Conservation (phyloP, 2,329 filamentous ascomycete species). For the Lasiodiplodia theobromae region DNA sequence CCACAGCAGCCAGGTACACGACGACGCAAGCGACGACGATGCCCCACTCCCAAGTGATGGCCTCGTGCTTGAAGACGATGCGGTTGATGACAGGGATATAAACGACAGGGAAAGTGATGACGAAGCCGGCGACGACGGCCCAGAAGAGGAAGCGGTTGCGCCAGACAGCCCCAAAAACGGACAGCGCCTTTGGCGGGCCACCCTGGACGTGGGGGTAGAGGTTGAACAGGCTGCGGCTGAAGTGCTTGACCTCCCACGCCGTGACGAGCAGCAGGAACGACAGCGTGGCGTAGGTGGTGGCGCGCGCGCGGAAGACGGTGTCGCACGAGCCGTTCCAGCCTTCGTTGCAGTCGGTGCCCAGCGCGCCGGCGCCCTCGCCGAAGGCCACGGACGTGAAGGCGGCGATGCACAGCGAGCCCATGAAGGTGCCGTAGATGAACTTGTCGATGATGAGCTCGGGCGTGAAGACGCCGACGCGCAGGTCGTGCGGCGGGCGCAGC, state of each 20-base stretch:
- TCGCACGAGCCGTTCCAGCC: slow-evolving; percentile 51
- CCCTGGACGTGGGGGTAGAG: slow-evolving; percentile 48
- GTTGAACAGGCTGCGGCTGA: slow-evolving; percentile 53
- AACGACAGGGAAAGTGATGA: slow-evolving; percentile 53
- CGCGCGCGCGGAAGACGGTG: slow-evolving; percentile 53
- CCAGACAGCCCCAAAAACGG: slow-evolving; percentile 48
- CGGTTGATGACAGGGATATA: slow-evolving; percentile 56
- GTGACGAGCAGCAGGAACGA: slow-evolving; percentile 54
- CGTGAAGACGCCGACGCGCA: slow-evolving; percentile 54
- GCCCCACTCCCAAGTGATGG: slow-evolving; percentile 56
- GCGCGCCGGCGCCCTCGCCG: slow-evolving; percentile 50
- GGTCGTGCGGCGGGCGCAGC: slow-evolving; percentile 53
- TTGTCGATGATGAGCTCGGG: slow-evolving; percentile 56
- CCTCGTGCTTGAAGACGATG: slow-evolving; percentile 54
- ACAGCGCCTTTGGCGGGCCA: slow-evolving; percentile 37
- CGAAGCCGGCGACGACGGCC: slow-evolving; percentile 50
- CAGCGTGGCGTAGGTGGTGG: slow-evolving; percentile 54
- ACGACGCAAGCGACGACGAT: slow-evolving; percentile 51
- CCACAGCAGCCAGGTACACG: slow-evolving; percentile 51
- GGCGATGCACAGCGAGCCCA: slow-evolving; percentile 53
- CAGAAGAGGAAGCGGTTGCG: slow-evolving; percentile 55
- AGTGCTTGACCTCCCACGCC: slow-evolving; percentile 58
- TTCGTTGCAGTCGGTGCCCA: slow-evolving; percentile 55
- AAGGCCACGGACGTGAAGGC: slow-evolving; percentile 55
- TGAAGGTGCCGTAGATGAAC: slow-evolving; percentile 57